phyloP scores from a whole-genome alignment of 164 flowering plant genomes.

The Aristolochia fimbriata region DNA sequence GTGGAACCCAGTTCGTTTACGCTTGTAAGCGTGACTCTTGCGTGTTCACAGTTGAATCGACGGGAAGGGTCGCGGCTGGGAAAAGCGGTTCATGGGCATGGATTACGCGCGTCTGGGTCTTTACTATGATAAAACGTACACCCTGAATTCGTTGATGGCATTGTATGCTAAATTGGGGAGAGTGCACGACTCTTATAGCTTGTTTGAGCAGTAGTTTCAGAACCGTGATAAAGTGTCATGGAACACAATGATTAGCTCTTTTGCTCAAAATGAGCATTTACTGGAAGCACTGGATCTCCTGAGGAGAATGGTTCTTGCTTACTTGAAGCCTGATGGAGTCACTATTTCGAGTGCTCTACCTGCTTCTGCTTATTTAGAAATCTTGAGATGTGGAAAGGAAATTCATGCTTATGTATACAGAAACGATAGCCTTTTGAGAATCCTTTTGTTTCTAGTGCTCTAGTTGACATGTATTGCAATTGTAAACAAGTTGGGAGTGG shows the following conservation, averaged over 20 bases:
- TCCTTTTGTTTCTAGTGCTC: conserved; percentile 59
- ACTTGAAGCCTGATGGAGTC: conserved; percentile 54
- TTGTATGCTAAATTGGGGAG: conserved; percentile 67
- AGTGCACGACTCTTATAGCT: conserved; percentile 27
- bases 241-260: conserved; percentile 64
- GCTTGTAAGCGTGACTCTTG: conserved; percentile 20
- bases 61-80: conserved; percentile 44
- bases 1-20: conserved; percentile 14
- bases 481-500: conserved; percentile 44
- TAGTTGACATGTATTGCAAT: conserved; percentile 85
- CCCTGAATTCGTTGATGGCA: conserved; percentile 58
- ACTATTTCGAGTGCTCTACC: conserved; percentile 70
- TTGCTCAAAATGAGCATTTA: conserved; percentile 44
- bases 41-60: conserved; percentile 36
- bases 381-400: conserved; percentile 47
- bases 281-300: conserved; percentile 46
- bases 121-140: conserved; percentile 28
- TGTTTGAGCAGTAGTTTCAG: conserved; percentile 39
- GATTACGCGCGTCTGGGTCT: conserved; percentile 32
- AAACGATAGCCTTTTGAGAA: conserved; percentile 33
- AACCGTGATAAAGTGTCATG: conserved; percentile 60
- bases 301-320: conserved; percentile 33
- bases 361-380: conserved; percentile 60
- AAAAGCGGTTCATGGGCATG: conserved; percentile 55
- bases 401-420: conserved; percentile 63